These are phyloP conservation scores for Linnemannia zychae DNA, from an alignment of 192 early-diverging fungal genomes.

Conservation along the genomic window DNA sequence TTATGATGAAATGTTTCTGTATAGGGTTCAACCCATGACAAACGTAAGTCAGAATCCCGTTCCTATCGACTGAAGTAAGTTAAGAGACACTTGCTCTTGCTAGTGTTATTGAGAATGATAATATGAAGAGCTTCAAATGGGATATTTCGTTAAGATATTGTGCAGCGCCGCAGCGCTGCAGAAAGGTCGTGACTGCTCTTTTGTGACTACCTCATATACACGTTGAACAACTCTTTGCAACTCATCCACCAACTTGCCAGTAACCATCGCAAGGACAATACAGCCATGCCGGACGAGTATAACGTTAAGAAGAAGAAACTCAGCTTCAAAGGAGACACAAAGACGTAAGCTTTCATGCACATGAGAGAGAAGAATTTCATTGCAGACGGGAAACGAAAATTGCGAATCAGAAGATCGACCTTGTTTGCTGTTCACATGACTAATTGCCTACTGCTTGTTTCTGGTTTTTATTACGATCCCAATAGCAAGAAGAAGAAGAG, in stretches of 20 bases:
- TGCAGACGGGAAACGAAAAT: not conserved
- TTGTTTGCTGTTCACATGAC: too few species aligned
- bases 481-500: conserved; percentile 76
- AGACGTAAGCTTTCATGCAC: conserved; percentile 58
- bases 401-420: not conserved
- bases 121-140: too few species aligned
- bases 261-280: not conserved
- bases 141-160: too few species aligned
- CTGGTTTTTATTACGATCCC: not conserved
- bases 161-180: too few species aligned
- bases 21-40: too few species aligned
- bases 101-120: too few species aligned
- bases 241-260: not conserved
- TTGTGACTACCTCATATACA: too few species aligned
- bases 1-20: too few species aligned
- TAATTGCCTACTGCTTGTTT: not conserved
- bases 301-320: conserved; percentile 64
- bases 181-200: too few species aligned
- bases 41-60: too few species aligned
- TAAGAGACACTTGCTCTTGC: too few species aligned
- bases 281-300: conserved; percentile 50
- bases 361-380: not conserved
- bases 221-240: not conserved
- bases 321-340: conserved; percentile 71
- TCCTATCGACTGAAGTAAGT: too few species aligned